A percentile compares a stretch with the other conserved stretches of the same genome.
phyloP scores from a whole-genome alignment of 2,329 filamentous ascomycete genomes.

The Colletotrichum sojae region DNA sequence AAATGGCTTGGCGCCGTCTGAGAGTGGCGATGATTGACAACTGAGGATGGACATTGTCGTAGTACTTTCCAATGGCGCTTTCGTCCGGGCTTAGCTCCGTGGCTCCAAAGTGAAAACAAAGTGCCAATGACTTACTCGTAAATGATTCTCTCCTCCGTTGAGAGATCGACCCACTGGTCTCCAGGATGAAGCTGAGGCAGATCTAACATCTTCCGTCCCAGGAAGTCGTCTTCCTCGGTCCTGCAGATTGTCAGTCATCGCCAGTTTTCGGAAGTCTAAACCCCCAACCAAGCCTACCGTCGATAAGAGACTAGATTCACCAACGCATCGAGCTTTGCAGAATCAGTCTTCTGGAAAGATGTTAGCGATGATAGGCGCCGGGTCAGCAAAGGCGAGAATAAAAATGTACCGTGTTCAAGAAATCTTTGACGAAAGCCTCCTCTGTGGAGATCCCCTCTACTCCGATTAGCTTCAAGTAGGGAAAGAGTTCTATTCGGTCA shows the following conservation, averaged over 20 bases:
- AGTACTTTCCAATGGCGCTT: background rate
- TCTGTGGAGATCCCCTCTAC: conserved; percentile 36
- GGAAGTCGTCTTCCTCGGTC: conserved; percentile 47
- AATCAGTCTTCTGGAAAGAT: background rate
- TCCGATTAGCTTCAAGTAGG: conserved; percentile 52
- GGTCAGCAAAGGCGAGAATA: background rate
- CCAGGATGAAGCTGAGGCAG: conserved; percentile 41
- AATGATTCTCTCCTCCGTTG: conserved; percentile 46
- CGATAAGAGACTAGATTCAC: conserved; percentile 29
- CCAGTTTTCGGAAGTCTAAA: background rate
- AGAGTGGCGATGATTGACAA: background rate
- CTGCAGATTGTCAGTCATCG: conserved; percentile 36
- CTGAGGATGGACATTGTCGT: background rate
- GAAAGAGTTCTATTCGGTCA: conserved; percentile 50
- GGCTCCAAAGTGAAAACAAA: no score
- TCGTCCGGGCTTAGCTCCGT: background rate
- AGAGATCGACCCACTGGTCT: conserved; percentile 46
- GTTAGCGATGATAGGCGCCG: background rate
- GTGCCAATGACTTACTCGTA: conserved; percentile 43
- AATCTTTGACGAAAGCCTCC: conserved; percentile 39
- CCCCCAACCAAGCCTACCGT: background rate
- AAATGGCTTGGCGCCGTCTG: background rate
- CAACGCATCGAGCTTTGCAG: conserved; percentile 27
- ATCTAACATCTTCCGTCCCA: conserved; percentile 45
- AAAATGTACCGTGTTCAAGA: conserved; percentile 38